Evolutionary conservation across 441 rosid genomes (phyloP), one percentile per base, ranked within the genome.

Genomic region (Adansonia madagascariensis): DNA sequence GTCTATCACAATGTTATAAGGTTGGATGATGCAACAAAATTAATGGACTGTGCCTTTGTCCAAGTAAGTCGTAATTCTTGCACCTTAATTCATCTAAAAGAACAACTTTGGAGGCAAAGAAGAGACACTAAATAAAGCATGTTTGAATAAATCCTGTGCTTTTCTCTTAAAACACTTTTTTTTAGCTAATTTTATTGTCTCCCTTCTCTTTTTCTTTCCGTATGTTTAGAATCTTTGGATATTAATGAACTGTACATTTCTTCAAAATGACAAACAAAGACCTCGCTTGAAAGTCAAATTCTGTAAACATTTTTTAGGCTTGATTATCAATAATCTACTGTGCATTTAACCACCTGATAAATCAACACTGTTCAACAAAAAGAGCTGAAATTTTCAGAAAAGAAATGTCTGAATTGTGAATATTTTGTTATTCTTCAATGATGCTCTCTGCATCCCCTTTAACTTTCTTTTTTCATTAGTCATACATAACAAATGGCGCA

Each of bases 1-100:
- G 94, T 95, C 14, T 95, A 95, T 61, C 82, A 90, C 14, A 98
- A 95, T 78, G 98, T 95, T 43, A 73, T 95, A 35, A 86, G 94
- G 71, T 60, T 95, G 63, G 92, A 82, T 3, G 98, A 91, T 71
- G 91, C 92, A 73, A 87, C 88, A n/a, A 95, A 89, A 77, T 79
- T 95, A 20, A 86, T 95, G 83, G 93, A 95, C 81, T 95, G 98
- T 59, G 82, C 89, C n/a, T 86, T 73, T 82, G 92, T 95, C 77
- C 98, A 95, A 85, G 98, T 91, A 84, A 87, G 84, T 81, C 15
- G 20, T 31, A 5, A 24, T 62, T 73, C 27, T 64, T 49, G 53
- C 39, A 59, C n/a, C 39, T 6, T 6, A 46, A 64, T 15, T 14
- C 52, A 70, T 31, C 57, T 66, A 20, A 9, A 0, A 63, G 11